phyloP scores from a whole-genome alignment of 805 yeast genomes.

The Blastobotrys robertii region DNA sequence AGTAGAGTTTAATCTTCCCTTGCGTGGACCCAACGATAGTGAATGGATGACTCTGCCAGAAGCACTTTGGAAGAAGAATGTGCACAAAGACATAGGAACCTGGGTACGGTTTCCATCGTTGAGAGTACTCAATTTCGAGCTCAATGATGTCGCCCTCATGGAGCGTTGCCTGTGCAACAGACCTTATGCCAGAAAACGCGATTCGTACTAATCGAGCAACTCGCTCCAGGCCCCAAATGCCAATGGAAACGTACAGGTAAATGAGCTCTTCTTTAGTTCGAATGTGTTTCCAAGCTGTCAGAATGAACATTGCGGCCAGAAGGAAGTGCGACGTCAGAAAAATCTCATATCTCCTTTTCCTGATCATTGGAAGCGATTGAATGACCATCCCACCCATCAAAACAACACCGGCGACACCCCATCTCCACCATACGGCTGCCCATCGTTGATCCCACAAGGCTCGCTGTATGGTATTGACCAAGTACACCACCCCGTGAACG shows the following conservation, averaged over 20 bases:
- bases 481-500: constrained; percentile 48
- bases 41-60: constrained; percentile 73
- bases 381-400: constrained; percentile 35
- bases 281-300: constrained; percentile 47
- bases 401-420: constrained; percentile 37
- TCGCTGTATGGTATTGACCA: constrained; percentile 47
- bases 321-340: constrained; percentile 49
- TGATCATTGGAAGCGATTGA: constrained; percentile 41
- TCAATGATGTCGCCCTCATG: constrained; percentile 16
- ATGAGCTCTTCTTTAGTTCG: constrained; percentile 17
- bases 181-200: constrained; percentile 43
- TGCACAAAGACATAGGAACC: constrained; percentile 51
- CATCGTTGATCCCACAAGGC: constrained; percentile 50
- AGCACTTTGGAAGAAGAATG: constrained; percentile 40
- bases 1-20: constrained; percentile 11
- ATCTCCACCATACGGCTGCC: constrained; percentile 31
- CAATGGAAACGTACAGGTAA: constrained; percentile 44
- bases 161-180: constrained; percentile 17
- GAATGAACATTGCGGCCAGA: constrained; percentile 44
- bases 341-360: constrained; percentile 48
- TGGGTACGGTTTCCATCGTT: constrained; percentile 39
- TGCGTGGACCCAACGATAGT: constrained; percentile 28
- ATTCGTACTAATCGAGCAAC: constrained; percentile 46
- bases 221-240: constrained; percentile 66
- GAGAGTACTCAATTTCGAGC: constrained; percentile 30